A percentile compares a stretch with the other conserved stretches of the same genome.
phyloP scores from a whole-genome alignment of 306 rosid genomes.

The Prunus persica region Prunus_persica_NCBIv2 NC_034016.1:20571501-20572000 shows the following conservation, averaged over 20 bases:
- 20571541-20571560: too few species aligned
- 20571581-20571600: too few species aligned
- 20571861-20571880: background rate
- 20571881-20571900: conserved; percentile 19
- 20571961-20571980: background rate
- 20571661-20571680: too few species aligned
- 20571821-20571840: background rate
- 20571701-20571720: too few species aligned
- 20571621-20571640: background rate
- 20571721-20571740: too few species aligned
- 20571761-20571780: conserved; percentile 16
- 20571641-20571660: background rate
- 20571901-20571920: conserved; percentile 27
- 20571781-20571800: background rate
- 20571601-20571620: too few species aligned
- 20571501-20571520: too few species aligned
- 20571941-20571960: background rate
- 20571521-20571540: too few species aligned
- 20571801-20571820: conserved; percentile 7
- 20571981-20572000: background rate
- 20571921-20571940: conserved; percentile 6
- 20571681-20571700: too few species aligned
- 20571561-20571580: too few species aligned
- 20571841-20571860: background rate
- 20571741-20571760: too few species aligned